Percentiles rank a stretch among this genome's conserved stretches.
phyloP scores from a whole-genome alignment of 176 grass and related monocot genomes.

The Oryza australiensis region DNA sequence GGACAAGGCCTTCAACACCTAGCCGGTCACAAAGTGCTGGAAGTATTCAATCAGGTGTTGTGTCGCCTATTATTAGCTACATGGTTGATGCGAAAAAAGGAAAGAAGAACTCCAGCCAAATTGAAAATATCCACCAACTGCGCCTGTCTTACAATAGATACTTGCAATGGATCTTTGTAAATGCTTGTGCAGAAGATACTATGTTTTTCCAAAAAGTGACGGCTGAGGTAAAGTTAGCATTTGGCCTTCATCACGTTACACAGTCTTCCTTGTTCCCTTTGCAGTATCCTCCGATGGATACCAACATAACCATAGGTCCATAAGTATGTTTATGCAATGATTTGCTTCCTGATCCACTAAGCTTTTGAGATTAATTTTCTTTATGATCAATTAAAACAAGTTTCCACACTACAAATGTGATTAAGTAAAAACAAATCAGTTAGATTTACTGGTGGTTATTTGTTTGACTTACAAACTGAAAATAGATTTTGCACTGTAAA shows the following conservation, averaged over 20 bases:
- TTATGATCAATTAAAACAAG: not conserved
- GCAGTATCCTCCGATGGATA: not conserved
- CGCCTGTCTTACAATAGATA: conserved; percentile 63
- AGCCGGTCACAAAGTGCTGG: conserved; percentile 52
- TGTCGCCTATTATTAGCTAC: conserved; percentile 47
- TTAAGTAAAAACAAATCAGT: not conserved
- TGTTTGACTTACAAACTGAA: not conserved
- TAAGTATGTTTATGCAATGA: not conserved
- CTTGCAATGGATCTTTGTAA: conserved; percentile 81
- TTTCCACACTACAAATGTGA: not conserved
- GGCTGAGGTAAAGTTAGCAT: conserved; percentile 60
- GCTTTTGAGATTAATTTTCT: not conserved
- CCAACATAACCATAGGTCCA: not conserved
- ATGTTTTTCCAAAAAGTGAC: conserved; percentile 62
- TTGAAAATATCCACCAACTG: conserved; percentile 76
- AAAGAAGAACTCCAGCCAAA: conserved; percentile 68
- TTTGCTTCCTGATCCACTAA: not conserved
- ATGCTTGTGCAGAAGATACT: conserved; percentile 50
- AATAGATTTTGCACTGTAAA: conserved; percentile 19
- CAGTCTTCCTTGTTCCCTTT: not conserved
- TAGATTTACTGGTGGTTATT: not conserved
- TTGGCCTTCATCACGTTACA: not conserved
- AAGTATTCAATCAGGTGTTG: conserved; percentile 34
- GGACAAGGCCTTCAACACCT: conserved; percentile 68
- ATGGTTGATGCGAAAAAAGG: conserved; percentile 59